Conservation (phyloP, 2,329 filamentous ascomycete species). For the Alternaria sp. region DNA sequence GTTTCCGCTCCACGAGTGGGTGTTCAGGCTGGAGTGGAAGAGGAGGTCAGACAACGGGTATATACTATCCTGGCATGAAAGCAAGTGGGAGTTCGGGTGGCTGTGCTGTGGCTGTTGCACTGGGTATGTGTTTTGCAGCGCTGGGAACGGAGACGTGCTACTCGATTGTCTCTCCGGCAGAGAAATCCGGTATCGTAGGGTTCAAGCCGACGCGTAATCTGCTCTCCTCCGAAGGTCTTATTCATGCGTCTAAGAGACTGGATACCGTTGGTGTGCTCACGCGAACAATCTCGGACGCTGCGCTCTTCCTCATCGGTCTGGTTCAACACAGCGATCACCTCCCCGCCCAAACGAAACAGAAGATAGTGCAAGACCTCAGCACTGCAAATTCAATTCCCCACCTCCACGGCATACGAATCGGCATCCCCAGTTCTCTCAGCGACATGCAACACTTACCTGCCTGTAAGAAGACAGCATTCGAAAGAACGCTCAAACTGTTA, state of each 20-base stretch:
- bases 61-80: slow-evolving; percentile 64
- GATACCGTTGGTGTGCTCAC: slow-evolving; percentile 61
- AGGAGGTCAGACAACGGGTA: slow-evolving; percentile 65
- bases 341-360: background rate
- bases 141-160: slow-evolving; percentile 60
- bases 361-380: background rate
- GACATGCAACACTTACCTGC: background rate
- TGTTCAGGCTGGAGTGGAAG: slow-evolving; percentile 67
- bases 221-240: slow-evolving; percentile 62
- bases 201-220: slow-evolving; percentile 52
- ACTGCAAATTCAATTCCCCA: slow-evolving; percentile 10
- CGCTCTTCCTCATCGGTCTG: slow-evolving; percentile 53
- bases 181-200: slow-evolving; percentile 21
- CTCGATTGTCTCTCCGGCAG: slow-evolving; percentile 22
- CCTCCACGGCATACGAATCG: slow-evolving; percentile 12
- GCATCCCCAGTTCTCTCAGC: background rate
- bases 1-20: slow-evolving; percentile 61
- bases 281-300: slow-evolving; percentile 59
- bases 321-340: background rate
- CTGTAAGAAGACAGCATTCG: slow-evolving; percentile 8
- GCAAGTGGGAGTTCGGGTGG: slow-evolving; percentile 67
- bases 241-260: slow-evolving; percentile 63
- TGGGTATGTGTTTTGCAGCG: slow-evolving; percentile 63
- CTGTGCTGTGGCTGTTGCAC: slow-evolving; percentile 61
- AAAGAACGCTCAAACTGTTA: slow-evolving; percentile 1